Percentiles rank a stretch among this genome's conserved stretches.
phyloP scores from a whole-genome alignment of 768 basidiomycete genomes.

The Russula foetens region DNA sequence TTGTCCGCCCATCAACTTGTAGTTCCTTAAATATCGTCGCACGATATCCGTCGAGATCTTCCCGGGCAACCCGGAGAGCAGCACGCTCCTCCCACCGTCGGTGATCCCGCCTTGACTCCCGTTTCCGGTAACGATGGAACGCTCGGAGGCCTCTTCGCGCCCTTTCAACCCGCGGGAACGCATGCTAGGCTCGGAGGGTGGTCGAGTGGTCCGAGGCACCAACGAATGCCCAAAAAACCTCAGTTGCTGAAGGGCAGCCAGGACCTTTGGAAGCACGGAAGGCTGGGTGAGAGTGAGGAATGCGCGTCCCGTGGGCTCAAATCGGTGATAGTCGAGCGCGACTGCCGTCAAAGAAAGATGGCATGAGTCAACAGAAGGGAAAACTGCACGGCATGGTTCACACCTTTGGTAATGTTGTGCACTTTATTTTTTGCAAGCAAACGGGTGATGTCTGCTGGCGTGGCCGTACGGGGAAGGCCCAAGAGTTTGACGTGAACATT shows the following conservation, averaged over 20 bases:
- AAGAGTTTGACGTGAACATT: conserved; percentile 7
- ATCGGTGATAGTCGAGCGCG: conserved; percentile 49
- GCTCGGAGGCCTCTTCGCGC: conserved; percentile 31
- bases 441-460: conserved; percentile 15
- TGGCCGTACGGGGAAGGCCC: conserved; percentile 16
- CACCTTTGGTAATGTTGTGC: conserved; percentile 14
- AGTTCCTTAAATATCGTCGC: conserved; percentile 35
- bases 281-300: conserved; percentile 46
- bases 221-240: conserved; percentile 40
- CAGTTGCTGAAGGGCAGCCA: conserved; percentile 36
- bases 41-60: conserved; percentile 32
- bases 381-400: neutral
- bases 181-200: conserved; percentile 17
- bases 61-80: conserved; percentile 54
- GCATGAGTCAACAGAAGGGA: neutral
- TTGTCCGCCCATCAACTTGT: conserved; percentile 37
- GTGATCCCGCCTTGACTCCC: conserved; percentile 47
- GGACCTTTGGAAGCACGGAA: conserved; percentile 34
- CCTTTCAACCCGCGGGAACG: conserved; percentile 35
- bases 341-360: conserved; percentile 37
- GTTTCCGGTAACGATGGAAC: conserved; percentile 31
- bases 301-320: conserved; percentile 52
- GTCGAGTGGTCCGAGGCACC: conserved; percentile 27
- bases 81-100: conserved; percentile 45
- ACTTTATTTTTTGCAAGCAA: conserved; percentile 11